Evolutionary conservation across 202 grass and related monocot genomes (phyloP), one percentile per base, ranked within the genome.

Genomic region (Brachypodium distachyon): DNA sequence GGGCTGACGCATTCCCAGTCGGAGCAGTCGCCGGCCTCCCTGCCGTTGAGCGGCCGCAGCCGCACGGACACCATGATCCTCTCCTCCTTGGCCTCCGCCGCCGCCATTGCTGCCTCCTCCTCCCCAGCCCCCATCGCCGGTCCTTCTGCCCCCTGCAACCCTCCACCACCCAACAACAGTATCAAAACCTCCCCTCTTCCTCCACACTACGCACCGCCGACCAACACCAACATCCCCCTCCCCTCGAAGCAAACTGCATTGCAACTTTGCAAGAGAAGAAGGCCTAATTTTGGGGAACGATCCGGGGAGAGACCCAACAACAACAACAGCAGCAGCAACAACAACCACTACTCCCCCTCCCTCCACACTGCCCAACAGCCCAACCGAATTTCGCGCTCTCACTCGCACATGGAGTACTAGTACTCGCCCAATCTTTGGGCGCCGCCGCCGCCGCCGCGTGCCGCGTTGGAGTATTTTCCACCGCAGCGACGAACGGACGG

Each of bases 41-140:
- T 92, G 64, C 58, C 26, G 69, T 95, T 95, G 32, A 98, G 77
- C 38, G 96, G 96, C 72, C 96, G 71, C 33, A 98, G 59, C 65
- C 96, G 84, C 10, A 98, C 96, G 19, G 96, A 98, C 37, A 98
- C 96, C 47, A 95, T 38, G 39, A 92, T 98, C 85, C 91, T 90
- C 89, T 98, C 96, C 77, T 82, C 84, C 61, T 76, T 69, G 28
- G 37, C 77, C 67, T 67, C 82, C 54, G 80, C 86, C 58, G 71
- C 84, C 53, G 37, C 70, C 25, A 29, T 60, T 1, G 56, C 56
- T 16, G 72, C 46, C 44, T 85, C 88, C 33, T 93, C 93, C 67
- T 58, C 59, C 5, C 32, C 53, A 8, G 81, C 81, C 53, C 81
- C 86, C 86, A 88, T 88, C 67, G 32, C 67, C n/a, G n/a, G n/a